Evolutionary conservation across 345 rosid genomes (phyloP).

Genomic region (Pistacia atlantica): DNA sequence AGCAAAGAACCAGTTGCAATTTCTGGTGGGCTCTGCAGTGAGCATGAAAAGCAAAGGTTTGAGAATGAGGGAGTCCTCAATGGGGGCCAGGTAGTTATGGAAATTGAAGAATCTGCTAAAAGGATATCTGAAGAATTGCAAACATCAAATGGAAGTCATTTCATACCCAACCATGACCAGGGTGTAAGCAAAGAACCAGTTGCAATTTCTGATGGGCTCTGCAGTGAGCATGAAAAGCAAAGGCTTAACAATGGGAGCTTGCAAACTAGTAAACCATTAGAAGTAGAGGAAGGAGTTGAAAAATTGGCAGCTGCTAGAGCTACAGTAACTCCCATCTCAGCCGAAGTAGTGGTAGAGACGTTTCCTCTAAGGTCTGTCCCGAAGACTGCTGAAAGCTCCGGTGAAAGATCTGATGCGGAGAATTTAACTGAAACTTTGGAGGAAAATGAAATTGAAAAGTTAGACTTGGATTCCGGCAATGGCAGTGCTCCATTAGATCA

Average conservation of each 20-base stretch:
- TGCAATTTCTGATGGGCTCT: conserved; percentile 23
- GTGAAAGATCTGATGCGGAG: conserved; percentile 25
- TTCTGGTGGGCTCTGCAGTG: conserved; percentile 26
- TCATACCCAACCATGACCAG: conserved; percentile 30
- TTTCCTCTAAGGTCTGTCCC: conserved; percentile 52
- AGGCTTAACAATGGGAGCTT: conserved; percentile 38
- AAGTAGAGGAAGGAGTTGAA: conserved; percentile 18
- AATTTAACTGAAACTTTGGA: conserved; percentile 23
- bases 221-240: conserved; percentile 27
- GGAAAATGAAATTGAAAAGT: conserved; percentile 28
- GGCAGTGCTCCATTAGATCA: conserved; percentile 15
- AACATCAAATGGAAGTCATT: conserved; percentile 38
- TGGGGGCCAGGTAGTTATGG: conserved; percentile 29
- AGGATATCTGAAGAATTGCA: conserved; percentile 12
- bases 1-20: conserved; percentile 24
- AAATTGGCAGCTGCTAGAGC: conserved; percentile 20
- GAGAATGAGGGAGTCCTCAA: conserved; percentile 32
- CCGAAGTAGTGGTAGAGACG: conserved; percentile 49
- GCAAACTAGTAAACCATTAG: conserved; percentile 21
- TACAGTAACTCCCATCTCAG: conserved; percentile 20
- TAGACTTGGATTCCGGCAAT: conserved; percentile 17
- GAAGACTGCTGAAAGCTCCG: conserved; percentile 22
- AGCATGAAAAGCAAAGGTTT: conserved; percentile 28
- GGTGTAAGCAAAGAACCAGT: conserved; percentile 27
- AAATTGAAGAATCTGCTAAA: conserved; percentile 30